Evolutionary conservation across 1,284 basidiomycete genomes (phyloP), one percentile per base, ranked within the genome.

Genomic region (Cryptococcus sp.): DNA sequence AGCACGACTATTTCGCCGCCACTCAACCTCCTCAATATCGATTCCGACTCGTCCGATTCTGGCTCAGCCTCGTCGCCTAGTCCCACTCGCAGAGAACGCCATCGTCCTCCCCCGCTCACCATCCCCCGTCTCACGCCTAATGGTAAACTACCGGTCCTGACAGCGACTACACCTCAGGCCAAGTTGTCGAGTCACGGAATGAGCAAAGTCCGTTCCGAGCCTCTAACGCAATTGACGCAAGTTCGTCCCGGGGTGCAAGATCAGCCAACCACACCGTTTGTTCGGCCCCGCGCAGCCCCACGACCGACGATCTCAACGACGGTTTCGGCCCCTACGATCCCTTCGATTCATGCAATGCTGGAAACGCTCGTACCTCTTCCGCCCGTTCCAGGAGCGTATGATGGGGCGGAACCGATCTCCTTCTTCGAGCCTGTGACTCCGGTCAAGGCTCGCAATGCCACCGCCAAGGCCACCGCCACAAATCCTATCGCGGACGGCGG

Each of bases 371-470:
- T 38, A 25, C 42, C 47, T 10, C 39, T 52, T 10, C 42, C 47
- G 8, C 38, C 20, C 22, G 11, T 38, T 3, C 2, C 15, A 7
- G 45, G 11, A 22, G 20, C 27, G 27, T 41, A 54, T 17, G 55
- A 56, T 35, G 40, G 39, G 38, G 46, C 57, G 15, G 51, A 50
- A 6, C 51, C 45, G 13, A 41, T 59, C 19, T 59, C 53, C 23
- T 69, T 62, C 52, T 73, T 71, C 53, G 71, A 73, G 35, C 71
- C 71, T 7, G 60, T 63, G 20, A 67, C 68, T 23, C 71, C 71
- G 10, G 56, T 56, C 19, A 54, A 55, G 16, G 25, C 56, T n/a
- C 15, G 16, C 13, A 13, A 8, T 35, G 31, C 31, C 2, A 35
- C 31, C 13, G 31, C 8, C 31, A 35, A 3, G 2, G 2, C 31